A percentile compares a stretch with the other conserved stretches of the same genome.
Evolutionary conservation across 179 eudicot species (phyloP).

Genomic region (Dionaea muscipula): DNA sequence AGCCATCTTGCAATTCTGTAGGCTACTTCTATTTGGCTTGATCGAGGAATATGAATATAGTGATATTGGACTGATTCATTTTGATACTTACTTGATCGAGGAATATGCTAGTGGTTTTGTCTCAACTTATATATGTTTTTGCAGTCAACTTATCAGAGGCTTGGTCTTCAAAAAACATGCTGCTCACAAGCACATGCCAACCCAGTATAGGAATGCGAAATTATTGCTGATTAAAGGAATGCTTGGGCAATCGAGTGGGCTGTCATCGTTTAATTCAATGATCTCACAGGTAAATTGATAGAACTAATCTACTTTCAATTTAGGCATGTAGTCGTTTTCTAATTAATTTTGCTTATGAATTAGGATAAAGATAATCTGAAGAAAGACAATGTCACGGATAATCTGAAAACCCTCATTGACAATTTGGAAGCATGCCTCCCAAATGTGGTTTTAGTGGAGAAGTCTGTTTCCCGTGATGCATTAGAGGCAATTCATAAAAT

Average conservation of each 20-base stretch:
- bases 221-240: slow-evolving; percentile 62
- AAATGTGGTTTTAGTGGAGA: slow-evolving; percentile 79
- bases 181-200: slow-evolving; percentile 91
- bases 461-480: slow-evolving; percentile 71
- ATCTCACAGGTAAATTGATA: slow-evolving; percentile 30
- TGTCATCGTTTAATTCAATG: slow-evolving; percentile 73
- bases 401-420: slow-evolving; percentile 29
- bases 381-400: slow-evolving; percentile 24
- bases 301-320: not conserved
- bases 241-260: slow-evolving; percentile 57
- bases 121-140: slow-evolving; percentile 11
- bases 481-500: slow-evolving; percentile 57
- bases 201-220: slow-evolving; percentile 57
- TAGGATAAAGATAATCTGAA: slow-evolving; percentile 20
- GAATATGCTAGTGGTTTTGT: not conserved
- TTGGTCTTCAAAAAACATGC: slow-evolving; percentile 92
- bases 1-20: too few species aligned
- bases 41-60: too few species aligned
- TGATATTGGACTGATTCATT: too few species aligned
- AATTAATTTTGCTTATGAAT: slow-evolving; percentile 7
- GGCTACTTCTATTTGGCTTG: too few species aligned
- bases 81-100: too few species aligned
- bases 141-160: slow-evolving; percentile 65
- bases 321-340: not conserved
- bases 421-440: slow-evolving; percentile 52